phyloP scores from a whole-genome alignment of 2,329 filamentous ascomycete species.

The Beauveria bassiana region DNA sequence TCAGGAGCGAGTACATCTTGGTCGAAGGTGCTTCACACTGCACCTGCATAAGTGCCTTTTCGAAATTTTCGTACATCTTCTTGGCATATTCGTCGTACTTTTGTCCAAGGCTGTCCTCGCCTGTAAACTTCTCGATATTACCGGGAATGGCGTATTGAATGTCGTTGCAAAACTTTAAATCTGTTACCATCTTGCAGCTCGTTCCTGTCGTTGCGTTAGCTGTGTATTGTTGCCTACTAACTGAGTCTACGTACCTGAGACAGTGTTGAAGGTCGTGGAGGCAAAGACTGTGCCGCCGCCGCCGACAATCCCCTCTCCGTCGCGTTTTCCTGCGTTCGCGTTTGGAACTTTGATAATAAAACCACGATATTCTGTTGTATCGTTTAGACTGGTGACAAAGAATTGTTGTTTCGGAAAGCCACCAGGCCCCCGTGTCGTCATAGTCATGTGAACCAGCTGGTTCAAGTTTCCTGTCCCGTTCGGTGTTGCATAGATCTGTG shows the following conservation, averaged over 20 bases:
- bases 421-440: slow-evolving; percentile 61
- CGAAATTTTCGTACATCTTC: slow-evolving; percentile 67
- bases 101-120: slow-evolving; percentile 49
- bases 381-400: slow-evolving; percentile 67
- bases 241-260: slow-evolving; percentile 51
- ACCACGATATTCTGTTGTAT: slow-evolving; percentile 62
- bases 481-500: slow-evolving; percentile 50
- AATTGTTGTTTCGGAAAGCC: slow-evolving; percentile 80
- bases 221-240: neutral
- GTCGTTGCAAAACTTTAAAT: slow-evolving; percentile 81
- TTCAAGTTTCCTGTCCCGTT: slow-evolving; percentile 39
- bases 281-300: slow-evolving; percentile 73
- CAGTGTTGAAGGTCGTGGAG: slow-evolving; percentile 67
- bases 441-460: slow-evolving; percentile 47
- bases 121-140: slow-evolving; percentile 57
- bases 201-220: slow-evolving; percentile 40
- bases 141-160: slow-evolving; percentile 88
- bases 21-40: slow-evolving; percentile 71
- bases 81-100: slow-evolving; percentile 74
- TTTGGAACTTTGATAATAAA: slow-evolving; percentile 59
- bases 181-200: slow-evolving; percentile 79
- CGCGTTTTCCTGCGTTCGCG: slow-evolving; percentile 34
- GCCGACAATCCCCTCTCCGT: slow-evolving; percentile 39
- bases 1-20: slow-evolving; percentile 73
- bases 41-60: slow-evolving; percentile 73